A percentile compares a stretch with the other conserved stretches of the same genome.
Evolutionary conservation across 805 yeast species (phyloP).

Genomic region (Lipomyces sp.): DNA sequence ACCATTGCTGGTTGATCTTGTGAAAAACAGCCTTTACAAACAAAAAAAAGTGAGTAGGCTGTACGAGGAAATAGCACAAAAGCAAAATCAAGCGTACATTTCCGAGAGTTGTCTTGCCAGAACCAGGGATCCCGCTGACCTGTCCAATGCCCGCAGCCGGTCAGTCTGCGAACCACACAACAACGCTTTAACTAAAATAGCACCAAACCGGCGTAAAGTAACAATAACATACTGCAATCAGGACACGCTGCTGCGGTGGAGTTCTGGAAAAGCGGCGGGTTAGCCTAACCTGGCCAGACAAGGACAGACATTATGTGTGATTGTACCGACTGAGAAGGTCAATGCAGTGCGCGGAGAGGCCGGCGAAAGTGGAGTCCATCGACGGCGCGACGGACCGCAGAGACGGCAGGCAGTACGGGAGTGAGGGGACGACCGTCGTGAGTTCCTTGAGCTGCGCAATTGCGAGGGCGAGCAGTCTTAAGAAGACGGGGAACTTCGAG

Average conservation of each 20-base stretch:
- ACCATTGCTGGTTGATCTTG: constrained; percentile 10
- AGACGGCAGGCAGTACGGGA: no score
- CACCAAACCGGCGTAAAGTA: no score
- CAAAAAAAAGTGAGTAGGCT: neutral
- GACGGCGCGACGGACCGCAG: neutral
- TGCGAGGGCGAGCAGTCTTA: no score
- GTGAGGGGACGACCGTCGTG: neutral
- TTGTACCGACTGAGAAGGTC: constrained; percentile 14
- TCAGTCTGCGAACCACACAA: neutral
- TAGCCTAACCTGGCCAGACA: neutral
- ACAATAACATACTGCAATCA: constrained; percentile 23
- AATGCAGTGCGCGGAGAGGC: constrained; percentile 16
- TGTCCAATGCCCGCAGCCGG: neutral
- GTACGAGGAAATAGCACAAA: neutral
- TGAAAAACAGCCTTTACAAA: constrained; percentile 13
- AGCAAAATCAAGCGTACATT: constrained; percentile 4
- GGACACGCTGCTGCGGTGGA: constrained; percentile 13
- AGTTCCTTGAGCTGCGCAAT: no score
- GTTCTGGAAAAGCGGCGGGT: constrained; percentile 4
- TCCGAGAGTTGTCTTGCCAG: constrained; percentile 25
- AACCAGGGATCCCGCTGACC: constrained; percentile 26
- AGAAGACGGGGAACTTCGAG: no score
- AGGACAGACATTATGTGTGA: neutral
- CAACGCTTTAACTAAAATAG: no score
- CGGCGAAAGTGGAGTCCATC: constrained; percentile 19